phyloP scores from a whole-genome alignment of 768 basidiomycete genomes.

The Lenzites betulinus region DNA sequence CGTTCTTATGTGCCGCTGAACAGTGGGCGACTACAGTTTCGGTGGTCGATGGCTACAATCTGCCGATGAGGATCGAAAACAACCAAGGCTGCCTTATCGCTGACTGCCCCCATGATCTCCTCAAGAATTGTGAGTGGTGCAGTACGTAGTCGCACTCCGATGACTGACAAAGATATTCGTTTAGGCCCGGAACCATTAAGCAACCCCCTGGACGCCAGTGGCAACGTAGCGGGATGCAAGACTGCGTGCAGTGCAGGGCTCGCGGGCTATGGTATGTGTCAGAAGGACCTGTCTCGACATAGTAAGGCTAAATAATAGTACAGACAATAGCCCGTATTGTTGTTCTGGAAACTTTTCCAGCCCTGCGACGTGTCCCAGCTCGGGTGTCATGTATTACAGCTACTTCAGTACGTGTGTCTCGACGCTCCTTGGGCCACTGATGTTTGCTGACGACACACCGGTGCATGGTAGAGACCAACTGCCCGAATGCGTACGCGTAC shows the following conservation, averaged over 20 bases:
- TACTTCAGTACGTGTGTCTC: constrained; percentile 46
- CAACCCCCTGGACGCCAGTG: constrained; percentile 34
- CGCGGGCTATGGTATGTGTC: constrained; percentile 34
- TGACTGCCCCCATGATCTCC: constrained; percentile 38
- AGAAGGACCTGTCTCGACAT: neutral
- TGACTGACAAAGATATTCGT: too few relatives aligned
- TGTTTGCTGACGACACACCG: neutral
- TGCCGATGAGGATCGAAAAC: constrained; percentile 36
- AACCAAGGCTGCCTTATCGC: constrained; percentile 34
- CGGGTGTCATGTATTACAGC: constrained; percentile 41
- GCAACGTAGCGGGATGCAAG: constrained; percentile 45
- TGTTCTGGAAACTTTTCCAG: constrained; percentile 59
- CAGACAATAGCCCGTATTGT: constrained; percentile 60
- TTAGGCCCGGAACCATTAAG: constrained; percentile 31
- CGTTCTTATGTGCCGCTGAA: too few relatives aligned
- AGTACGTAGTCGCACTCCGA: neutral
- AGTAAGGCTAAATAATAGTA: neutral
- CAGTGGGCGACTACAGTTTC: constrained; percentile 22
- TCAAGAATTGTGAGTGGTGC: constrained; percentile 36
- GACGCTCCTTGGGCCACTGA: neutral
- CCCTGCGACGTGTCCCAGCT: constrained; percentile 55
- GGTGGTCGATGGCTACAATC: constrained; percentile 34
- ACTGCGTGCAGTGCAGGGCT: constrained; percentile 44
- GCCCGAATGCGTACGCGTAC: constrained; percentile 50
- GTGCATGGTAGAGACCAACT: constrained; percentile 37